Conservation (phyloP, 2,329 filamentous ascomycete genomes). For the Colletotrichum camelliae region DNA sequence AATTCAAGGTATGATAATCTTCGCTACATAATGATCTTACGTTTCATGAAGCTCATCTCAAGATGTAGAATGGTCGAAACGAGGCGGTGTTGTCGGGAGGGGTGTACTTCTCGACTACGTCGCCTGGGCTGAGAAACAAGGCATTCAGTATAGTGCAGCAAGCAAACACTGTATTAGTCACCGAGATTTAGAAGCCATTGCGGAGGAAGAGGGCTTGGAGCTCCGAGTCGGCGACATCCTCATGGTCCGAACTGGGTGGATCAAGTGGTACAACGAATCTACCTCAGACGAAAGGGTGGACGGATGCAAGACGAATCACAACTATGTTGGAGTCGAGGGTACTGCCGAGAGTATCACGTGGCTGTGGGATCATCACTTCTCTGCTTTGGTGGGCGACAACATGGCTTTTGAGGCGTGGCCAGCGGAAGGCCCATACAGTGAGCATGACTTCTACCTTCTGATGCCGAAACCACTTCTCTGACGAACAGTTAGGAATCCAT, state of each 20-base stretch:
- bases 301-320: neutral
- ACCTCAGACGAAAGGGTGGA: neutral
- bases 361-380: neutral
- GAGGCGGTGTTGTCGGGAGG: neutral
- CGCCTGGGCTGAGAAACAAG: neutral
- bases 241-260: neutral
- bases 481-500: neutral
- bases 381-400: neutral
- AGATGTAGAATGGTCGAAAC: neutral
- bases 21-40: neutral
- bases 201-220: neutral
- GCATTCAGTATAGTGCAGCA: neutral
- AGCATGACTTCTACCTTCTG: neutral
- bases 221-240: neutral
- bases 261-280: neutral
- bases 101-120: neutral
- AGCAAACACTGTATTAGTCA: neutral
- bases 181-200: neutral
- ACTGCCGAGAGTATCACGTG: neutral
- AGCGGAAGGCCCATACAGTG: neutral
- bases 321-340: neutral
- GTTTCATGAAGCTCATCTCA: neutral
- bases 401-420: neutral
- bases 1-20: neutral
- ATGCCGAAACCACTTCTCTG: neutral